phyloP scores from a whole-genome alignment of 75 land plant species.

The Ceratopteris richardii region DNA sequence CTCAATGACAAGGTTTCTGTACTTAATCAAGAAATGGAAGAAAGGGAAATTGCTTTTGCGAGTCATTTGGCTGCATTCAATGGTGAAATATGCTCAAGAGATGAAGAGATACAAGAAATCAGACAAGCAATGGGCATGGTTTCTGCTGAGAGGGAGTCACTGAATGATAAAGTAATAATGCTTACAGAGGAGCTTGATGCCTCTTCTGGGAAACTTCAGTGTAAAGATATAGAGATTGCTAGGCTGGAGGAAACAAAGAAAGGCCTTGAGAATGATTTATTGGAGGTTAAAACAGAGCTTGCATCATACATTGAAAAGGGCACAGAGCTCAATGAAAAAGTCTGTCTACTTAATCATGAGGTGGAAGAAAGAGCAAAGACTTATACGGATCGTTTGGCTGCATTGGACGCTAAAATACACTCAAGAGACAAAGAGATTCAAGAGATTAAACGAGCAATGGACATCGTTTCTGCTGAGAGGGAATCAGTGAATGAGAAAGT shows the following conservation, averaged over 20 bases:
- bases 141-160: constrained; percentile 5
- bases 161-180: constrained; percentile 2
- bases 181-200: constrained; percentile 14
- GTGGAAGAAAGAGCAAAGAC: not conserved
- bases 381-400: not conserved
- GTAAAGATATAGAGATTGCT: not conserved
- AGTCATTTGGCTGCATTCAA: constrained; percentile 1
- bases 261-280: not conserved
- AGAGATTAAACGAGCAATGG: constrained; percentile 3
- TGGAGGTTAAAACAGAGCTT: constrained; percentile 6
- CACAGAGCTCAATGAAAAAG: constrained; percentile 1
- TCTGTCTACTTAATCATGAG: not conserved
- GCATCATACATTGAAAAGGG: constrained; percentile 6
- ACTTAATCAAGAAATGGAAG: not conserved
- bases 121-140: constrained; percentile 1
- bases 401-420: not conserved
- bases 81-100: not conserved
- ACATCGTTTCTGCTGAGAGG: not conserved
- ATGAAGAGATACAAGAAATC: constrained; percentile 5
- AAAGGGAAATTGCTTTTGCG: not conserved
- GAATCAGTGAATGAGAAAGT: constrained; percentile 8
- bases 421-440: constrained; percentile 3
- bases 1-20: constrained; percentile 6
- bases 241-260: constrained; percentile 4
- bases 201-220: constrained; percentile 2